Base-by-base conservation (phyloP, 1,139 yeast species). In the Ogataea hybrid region DNA sequence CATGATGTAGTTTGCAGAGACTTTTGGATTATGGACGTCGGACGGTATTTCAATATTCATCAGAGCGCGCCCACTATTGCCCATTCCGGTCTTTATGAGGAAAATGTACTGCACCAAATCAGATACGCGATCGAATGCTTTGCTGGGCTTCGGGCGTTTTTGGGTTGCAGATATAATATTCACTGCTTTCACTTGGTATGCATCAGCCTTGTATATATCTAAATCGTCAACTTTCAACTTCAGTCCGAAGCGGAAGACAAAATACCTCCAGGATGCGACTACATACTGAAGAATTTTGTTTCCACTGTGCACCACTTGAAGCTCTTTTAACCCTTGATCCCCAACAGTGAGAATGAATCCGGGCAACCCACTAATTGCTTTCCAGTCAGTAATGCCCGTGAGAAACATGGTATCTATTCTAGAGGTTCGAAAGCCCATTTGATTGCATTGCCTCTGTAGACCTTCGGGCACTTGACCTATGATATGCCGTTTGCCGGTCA, bases 391-490 rank as follows among this genome's bases (percentile, higher is more conserved):
- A 11, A 69, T 69, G 2, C 98, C 98, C 0, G 96, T 81, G 6
- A 90, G 57, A 55, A 87, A 89, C 3, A 90, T 69, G 25, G 80
- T 77, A 42, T 76, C 72, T 27, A 88, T 64, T 50, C 77, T 81
- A 3, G 75, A 65, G 16, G 81, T 65, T 47, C 75, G 68, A 18
- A 79, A 61, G 39, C 75, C 73, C 47, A 73, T 69, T 45, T 80
- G 84, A 46, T 75, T 75, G 39, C 83, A 62, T 8, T 75, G 67
- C 52, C 98, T 69, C 60, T 92, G 98, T 0, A 89, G 67, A 1
- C 97, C 97, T 58, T 89, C 97, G 5, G 94, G 79, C 3, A 87
- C 64, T 43, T 82, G 79, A 2, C 98, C 98, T 58, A 92, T 75
- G 35, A 89, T 64, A 54, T 81, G 86, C 45, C 81, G 69, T 39